Conservation (phyloP, 108 stramenopile species). For the Fragilaria radians region DNA sequence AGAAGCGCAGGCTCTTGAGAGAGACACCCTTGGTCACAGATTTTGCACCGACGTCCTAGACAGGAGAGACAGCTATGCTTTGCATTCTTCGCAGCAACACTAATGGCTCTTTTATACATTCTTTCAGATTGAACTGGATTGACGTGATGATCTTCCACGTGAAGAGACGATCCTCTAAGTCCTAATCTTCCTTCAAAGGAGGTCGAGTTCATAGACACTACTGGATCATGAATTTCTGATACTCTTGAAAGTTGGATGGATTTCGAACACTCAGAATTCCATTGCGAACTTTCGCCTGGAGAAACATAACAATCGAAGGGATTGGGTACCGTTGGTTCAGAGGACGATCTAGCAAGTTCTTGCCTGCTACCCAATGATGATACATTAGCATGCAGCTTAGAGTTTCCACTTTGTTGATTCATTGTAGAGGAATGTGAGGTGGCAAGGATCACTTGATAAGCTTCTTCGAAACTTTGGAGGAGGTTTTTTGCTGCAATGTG, state of each 20-base stretch:
- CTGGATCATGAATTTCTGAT: not conserved
- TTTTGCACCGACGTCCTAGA: slow-evolving; percentile 37
- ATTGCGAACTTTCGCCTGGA: not conserved
- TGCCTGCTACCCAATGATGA: not conserved
- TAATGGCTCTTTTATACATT: not conserved
- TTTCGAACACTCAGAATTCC: not conserved
- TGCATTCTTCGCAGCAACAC: slow-evolving; percentile 2
- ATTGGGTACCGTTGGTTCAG: not conserved
- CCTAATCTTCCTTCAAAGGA: not conserved
- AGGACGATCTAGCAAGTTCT: not conserved
- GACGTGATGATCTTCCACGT: not conserved
- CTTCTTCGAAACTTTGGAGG: slow-evolving; percentile 40
- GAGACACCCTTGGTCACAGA: slow-evolving; percentile 78
- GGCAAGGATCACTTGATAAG: slow-evolving; percentile 1
- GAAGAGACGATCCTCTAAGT: not conserved
- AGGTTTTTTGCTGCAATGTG: slow-evolving; percentile 67
- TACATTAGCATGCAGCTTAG: not conserved
- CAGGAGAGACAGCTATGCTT: slow-evolving; percentile 28
- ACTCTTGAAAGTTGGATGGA: not conserved
- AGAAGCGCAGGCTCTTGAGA: slow-evolving; percentile 63
- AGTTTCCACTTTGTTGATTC: not conserved
- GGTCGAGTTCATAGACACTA: not conserved
- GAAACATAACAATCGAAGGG: not conserved
- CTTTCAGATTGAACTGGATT: not conserved
- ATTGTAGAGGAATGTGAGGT: not conserved